These are phyloP conservation scores for Colletotrichum australisinense DNA, from an alignment of 2,329 filamentous ascomycete genomes.

Conservation along the genomic window DNA sequence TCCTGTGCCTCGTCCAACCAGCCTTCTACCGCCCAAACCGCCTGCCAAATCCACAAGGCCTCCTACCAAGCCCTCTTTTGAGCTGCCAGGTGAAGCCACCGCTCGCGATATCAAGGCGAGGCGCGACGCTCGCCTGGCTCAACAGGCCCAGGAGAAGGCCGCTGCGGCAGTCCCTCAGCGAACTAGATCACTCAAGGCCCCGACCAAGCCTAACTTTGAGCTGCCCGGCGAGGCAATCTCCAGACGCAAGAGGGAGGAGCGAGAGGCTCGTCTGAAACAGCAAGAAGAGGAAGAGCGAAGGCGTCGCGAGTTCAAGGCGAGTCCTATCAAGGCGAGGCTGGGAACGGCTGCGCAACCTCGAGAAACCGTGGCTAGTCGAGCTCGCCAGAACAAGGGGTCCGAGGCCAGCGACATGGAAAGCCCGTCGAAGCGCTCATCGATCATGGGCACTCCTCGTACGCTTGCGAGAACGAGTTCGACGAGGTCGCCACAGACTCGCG, in stretches of 20 bases:
- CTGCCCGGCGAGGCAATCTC: slow-evolving; percentile 72
- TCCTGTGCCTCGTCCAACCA: slow-evolving; percentile 49
- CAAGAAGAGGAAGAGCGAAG: slow-evolving; percentile 71
- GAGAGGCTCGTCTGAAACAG: slow-evolving; percentile 64
- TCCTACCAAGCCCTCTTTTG: slow-evolving; percentile 66
- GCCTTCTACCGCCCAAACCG: slow-evolving; percentile 58
- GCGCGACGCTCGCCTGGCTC: slow-evolving; percentile 64
- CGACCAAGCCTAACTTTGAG: slow-evolving; percentile 68
- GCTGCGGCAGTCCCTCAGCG: slow-evolving; percentile 50
- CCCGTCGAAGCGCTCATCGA: slow-evolving; percentile 36
- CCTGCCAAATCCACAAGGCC: slow-evolving; percentile 64
- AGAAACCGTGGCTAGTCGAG: slow-evolving; percentile 68
- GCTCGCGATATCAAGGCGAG: slow-evolving; percentile 68
- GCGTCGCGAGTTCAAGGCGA: slow-evolving; percentile 73
- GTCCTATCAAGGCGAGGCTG: slow-evolving; percentile 61
- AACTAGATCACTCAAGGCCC: slow-evolving; percentile 62
- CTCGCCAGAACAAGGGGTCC: slow-evolving; percentile 59
- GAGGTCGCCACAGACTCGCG: slow-evolving; percentile 26
- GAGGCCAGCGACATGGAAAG: slow-evolving; percentile 32
- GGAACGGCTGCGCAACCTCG: slow-evolving; percentile 58
- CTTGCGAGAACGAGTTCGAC: slow-evolving; percentile 16
- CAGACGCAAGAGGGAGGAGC: slow-evolving; percentile 65
- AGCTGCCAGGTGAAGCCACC: slow-evolving; percentile 72
- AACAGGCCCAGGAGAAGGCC: slow-evolving; percentile 40
- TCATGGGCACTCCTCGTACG: slow-evolving; percentile 23